Evolutionary conservation across 176 grass and related monocot species (phyloP).

Genomic region (Triticum timopheevii): DNA sequence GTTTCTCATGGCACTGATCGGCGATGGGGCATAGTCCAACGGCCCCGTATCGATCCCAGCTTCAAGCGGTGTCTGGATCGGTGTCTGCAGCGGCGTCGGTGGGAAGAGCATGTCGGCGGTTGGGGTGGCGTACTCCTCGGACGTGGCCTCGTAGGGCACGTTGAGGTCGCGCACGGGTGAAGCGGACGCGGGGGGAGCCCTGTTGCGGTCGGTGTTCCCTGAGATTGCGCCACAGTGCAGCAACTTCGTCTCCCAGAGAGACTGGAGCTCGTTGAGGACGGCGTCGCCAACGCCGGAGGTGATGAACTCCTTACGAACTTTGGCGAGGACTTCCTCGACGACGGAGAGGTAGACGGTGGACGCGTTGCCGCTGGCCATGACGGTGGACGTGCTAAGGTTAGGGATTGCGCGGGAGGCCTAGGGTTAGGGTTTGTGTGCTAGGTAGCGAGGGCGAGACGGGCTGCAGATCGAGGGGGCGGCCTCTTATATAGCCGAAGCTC

Average conservation of each 20-base stretch:
- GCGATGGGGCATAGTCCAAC: slow-evolving; percentile 90
- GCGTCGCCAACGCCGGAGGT: slow-evolving; percentile 56
- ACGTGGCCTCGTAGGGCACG: too few relatives aligned
- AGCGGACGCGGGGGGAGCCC: too few relatives aligned
- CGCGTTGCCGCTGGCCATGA: slow-evolving; percentile 73
- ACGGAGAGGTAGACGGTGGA: too few relatives aligned
- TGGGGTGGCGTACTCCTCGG: too few relatives aligned
- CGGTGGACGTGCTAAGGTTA: neutral
- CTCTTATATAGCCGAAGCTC: too few relatives aligned
- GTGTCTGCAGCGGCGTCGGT: slow-evolving; percentile 87
- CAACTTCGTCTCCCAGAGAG: slow-evolving; percentile 98
- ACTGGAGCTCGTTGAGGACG: slow-evolving; percentile 89
- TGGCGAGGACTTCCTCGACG: too few relatives aligned
- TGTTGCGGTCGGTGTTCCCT: too few relatives aligned
- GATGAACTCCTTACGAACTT: too few relatives aligned
- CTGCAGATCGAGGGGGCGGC: too few relatives aligned
- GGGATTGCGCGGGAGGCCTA: neutral
- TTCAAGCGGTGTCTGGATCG: slow-evolving; percentile 73
- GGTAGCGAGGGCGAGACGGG: neutral
- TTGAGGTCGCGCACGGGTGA: too few relatives aligned
- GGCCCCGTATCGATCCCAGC: slow-evolving; percentile 45
- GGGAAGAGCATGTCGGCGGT: slow-evolving; percentile 79
- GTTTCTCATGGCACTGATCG: slow-evolving; percentile 64
- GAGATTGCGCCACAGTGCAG: slow-evolving; percentile 51
- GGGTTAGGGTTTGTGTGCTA: neutral